Conservation (phyloP, 139 green algal species). For the Volvox africanus region DNA sequence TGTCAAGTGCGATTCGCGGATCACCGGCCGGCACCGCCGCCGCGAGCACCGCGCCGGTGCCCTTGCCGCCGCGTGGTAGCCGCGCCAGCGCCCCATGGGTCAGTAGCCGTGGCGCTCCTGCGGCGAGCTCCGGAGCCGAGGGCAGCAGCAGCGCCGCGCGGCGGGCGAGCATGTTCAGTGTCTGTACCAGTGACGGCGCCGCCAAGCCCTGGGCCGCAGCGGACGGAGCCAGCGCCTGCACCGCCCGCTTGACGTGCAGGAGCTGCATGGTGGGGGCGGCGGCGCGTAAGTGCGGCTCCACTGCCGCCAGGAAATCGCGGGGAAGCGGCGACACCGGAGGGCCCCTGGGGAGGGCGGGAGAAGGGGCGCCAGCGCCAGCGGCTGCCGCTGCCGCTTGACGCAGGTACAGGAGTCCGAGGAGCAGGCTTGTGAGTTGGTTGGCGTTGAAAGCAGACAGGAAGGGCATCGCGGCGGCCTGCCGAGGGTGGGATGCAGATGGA, state of each 20-base stretch:
- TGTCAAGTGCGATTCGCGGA: neutral
- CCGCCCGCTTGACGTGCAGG: conserved; percentile 14
- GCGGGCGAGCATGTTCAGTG: conserved; percentile 10
- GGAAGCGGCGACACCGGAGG: neutral
- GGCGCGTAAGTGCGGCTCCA: neutral
- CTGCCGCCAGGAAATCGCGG: neutral
- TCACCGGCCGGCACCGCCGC: neutral
- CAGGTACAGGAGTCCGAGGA: neutral
- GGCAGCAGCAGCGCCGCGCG: conserved; percentile 22
- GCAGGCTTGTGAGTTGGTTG: neutral
- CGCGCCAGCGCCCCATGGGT: neutral
- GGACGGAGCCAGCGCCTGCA: conserved; percentile 25
- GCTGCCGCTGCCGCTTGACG: neutral
- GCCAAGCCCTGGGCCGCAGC: neutral
- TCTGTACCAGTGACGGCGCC: neutral
- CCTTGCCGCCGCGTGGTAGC: conserved; percentile 1
- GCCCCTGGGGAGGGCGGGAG: neutral
- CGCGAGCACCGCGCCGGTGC: neutral
- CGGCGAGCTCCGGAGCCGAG: neutral
- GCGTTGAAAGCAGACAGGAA: neutral
- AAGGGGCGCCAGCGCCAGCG: too few relatives aligned
- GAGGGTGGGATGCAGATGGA: neutral
- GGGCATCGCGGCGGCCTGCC: neutral
- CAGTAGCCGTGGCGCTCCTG: neutral
- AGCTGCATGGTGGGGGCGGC: neutral